Evolutionary conservation across 2,329 filamentous ascomycete genomes (phyloP), one percentile per base, ranked within the genome.

Genomic region (Alternaria arbusti): DNA sequence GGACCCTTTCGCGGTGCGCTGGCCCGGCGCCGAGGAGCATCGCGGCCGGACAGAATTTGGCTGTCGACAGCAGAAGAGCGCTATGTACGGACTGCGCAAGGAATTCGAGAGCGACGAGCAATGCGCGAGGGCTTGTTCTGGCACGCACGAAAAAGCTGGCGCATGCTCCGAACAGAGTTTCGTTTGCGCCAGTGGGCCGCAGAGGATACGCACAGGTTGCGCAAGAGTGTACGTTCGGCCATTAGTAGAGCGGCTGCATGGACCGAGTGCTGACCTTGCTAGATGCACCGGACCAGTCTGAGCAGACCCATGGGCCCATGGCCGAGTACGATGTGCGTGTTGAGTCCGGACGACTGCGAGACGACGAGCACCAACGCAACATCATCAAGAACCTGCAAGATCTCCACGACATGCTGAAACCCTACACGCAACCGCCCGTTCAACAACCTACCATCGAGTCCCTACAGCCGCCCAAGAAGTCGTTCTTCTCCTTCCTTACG

Each of bases 301-400:
- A 45, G 11, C 61, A 54, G n/a, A 57, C 22, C 32, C 67, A 72
- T 64, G 94, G 94, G 0, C 96, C 96, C 3, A 86, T 98, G 74
- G 87, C 89, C 68, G 95, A 98, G 80, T 99, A 99, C 80, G 91
- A 97, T 78, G 85, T 86, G 63, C 88, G 95, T 50, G 94, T 99
- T 9, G 84, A 89, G 50, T 83, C 85, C 46, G 93, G 94, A 11
- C 84, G 88, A 52, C 79, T 99, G 68, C 87, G 91, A 68, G 93
- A 98, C 78, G 96, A 99, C 78, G 89, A 93, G 68, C 92, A 97
- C 81, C 96, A 99, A 80, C 86, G 96, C 86, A 90, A 90, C 45
- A 95, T 99, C 70, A 94, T 99, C 71, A 88, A 96, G 77, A 92
- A 88, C 74, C 86, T 99, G 6, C 93, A 99, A 81, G 90, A 94